phyloP scores from a whole-genome alignment of 805 yeast genomes.

The Teunomyces kruisii region DNA sequence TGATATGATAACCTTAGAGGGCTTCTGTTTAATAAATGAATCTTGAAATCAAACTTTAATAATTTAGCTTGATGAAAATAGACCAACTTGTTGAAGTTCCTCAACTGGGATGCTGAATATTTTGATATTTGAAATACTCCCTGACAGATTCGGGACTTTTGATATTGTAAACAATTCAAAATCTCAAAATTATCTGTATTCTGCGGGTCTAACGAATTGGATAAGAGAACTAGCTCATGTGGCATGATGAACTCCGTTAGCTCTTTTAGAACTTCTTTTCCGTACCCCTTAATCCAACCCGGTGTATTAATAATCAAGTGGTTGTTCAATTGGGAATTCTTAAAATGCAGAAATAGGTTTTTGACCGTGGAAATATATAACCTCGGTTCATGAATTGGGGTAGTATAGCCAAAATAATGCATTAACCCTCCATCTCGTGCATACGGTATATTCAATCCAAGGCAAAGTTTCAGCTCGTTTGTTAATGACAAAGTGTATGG shows the following conservation, averaged over 20 bases:
- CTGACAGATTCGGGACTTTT: constrained; percentile 25
- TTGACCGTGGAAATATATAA: constrained; percentile 48
- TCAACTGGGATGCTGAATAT: constrained; percentile 51
- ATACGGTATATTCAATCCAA: constrained; percentile 28
- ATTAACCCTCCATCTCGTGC: constrained; percentile 15
- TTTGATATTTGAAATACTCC: constrained; percentile 32
- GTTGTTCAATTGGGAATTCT: constrained; percentile 14
- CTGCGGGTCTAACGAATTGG: constrained; percentile 19
- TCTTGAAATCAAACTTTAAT: constrained; percentile 19
- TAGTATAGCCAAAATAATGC: constrained; percentile 59
- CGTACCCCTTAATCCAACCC: constrained; percentile 91
- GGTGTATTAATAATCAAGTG: constrained; percentile 73
- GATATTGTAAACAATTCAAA: constrained; percentile 25
- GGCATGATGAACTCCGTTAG: constrained; percentile 50
- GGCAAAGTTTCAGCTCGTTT: constrained; percentile 23
- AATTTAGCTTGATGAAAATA: constrained; percentile 48
- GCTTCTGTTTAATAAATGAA: constrained; percentile 21
- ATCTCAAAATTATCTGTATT: constrained; percentile 28
- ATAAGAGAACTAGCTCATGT: constrained; percentile 54
- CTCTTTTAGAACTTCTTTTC: constrained; percentile 59
- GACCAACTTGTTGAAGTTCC: constrained; percentile 50
- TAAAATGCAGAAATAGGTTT: constrained; percentile 33
- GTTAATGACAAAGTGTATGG: constrained; percentile 71
- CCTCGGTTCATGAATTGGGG: constrained; percentile 67
- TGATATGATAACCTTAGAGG: constrained; percentile 31